A percentile compares a stretch with the other conserved stretches of the same genome.
Conservation (phyloP, 1,284 basidiomycete species). For the Fomes fomentarius region DNA sequence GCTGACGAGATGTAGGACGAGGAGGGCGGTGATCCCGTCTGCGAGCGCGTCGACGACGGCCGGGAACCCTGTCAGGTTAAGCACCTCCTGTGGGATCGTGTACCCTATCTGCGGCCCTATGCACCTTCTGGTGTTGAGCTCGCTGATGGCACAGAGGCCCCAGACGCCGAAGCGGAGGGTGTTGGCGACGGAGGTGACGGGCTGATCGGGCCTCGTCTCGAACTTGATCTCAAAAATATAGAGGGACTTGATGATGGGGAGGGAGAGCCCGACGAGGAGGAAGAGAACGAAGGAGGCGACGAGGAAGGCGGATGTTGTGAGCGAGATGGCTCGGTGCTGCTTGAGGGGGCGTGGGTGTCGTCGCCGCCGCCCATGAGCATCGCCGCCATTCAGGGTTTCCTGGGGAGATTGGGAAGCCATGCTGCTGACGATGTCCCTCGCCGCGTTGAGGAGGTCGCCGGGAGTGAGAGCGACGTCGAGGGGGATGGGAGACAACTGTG, state of each 20-base stretch:
- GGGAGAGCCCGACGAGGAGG: slow-evolving; percentile 72
- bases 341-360: slow-evolving; percentile 28
- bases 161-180: slow-evolving; percentile 73
- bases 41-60: slow-evolving; percentile 48
- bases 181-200: slow-evolving; percentile 57
- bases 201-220: slow-evolving; percentile 34
- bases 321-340: slow-evolving; percentile 48
- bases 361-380: slow-evolving; percentile 3
- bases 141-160: slow-evolving; percentile 66
- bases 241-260: slow-evolving; percentile 73
- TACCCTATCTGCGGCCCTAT: slow-evolving; percentile 58
- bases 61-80: slow-evolving; percentile 48
- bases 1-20: slow-evolving; percentile 67
- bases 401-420: background rate
- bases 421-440: background rate
- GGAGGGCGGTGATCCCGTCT: slow-evolving; percentile 55
- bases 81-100: slow-evolving; percentile 33
- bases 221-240: slow-evolving; percentile 66
- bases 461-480: slow-evolving; percentile 6
- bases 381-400: slow-evolving; percentile 4
- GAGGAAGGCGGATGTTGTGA: slow-evolving; percentile 48
- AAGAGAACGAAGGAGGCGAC: slow-evolving; percentile 67
- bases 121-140: slow-evolving; percentile 47
- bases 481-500: slow-evolving; percentile 5
- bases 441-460: background rate